Evolutionary conservation across 495 filamentous ascomycete genomes (phyloP), one percentile per base, ranked within the genome.

Genomic region (Penicillium paxilli): DNA sequence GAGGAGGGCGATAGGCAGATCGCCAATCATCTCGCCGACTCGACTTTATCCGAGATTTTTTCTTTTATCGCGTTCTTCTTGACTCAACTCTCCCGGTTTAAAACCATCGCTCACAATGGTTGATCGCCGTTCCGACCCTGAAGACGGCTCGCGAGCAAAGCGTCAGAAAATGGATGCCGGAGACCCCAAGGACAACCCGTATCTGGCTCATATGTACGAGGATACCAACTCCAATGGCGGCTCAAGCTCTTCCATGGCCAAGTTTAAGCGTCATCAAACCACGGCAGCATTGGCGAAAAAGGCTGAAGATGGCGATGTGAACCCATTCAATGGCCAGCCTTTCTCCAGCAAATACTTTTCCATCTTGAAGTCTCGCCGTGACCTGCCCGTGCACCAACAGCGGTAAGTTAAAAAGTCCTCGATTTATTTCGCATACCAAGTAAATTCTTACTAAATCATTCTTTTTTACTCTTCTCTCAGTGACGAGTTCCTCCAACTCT

Each of bases 401-500:
- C 85, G 90, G 88, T 92, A 63, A 59, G 80, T 71, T 37, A 10
- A 33, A 35, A 11, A 14, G 12, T 16, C 16, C 0, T 6, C 17
- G 5, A n/a, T 16, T 37, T 12, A 12, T 37, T 14, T 37, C 14
- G 33, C 11, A n/a, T 14, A 37, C 12, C 5, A 16, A 20, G 35
- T 19, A 11, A 16, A 20, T 7, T 30, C 19, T 32, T 11, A 16
- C 24, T 22, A 16, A 35, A 6, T 4, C 28, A 20, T 46, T 20
- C 58, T 59, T 38, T 57, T 35, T 49, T 47, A n/a, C 35, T 32
- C 3, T 47, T 22, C 8, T 11, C 55, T 8, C 44, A 91, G 92
- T 66, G 87, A 94, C 70, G 91, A 98, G 68, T 99, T 99, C 71
- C 78, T 99, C 33, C 79, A 90, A 59, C 80, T 92, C 60, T 99